Evolutionary conservation across 805 yeast species (phyloP).

Genomic region (Barnettozyma vustinii): DNA sequence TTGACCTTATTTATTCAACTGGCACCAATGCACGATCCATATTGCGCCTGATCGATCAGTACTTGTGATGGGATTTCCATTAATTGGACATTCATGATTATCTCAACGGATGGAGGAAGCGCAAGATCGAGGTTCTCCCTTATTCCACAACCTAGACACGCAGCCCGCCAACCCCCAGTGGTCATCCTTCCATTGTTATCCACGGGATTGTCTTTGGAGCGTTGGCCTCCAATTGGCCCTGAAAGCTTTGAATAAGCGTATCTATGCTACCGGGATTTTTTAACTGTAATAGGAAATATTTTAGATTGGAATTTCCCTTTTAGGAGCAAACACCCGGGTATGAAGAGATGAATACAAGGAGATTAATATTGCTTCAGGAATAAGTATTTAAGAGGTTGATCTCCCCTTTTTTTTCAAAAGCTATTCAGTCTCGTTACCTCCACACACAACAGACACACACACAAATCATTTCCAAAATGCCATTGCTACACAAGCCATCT

Average conservation of each 20-base stretch:
- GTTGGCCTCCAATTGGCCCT: neutral
- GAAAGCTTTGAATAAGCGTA: neutral
- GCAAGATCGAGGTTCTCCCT: neutral
- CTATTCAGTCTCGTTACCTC: no score
- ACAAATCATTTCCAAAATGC: conserved; percentile 11
- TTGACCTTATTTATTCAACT: neutral
- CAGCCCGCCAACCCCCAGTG: no score
- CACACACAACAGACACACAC: neutral
- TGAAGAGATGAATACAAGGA: no score
- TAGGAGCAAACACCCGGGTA: neutral
- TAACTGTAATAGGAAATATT: neutral
- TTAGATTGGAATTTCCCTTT: neutral
- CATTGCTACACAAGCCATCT: conserved; percentile 43
- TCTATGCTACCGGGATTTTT: neutral
- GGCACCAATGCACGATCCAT: neutral
- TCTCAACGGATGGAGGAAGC: neutral
- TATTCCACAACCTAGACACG: neutral
- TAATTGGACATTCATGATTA: no score
- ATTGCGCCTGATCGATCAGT: neutral
- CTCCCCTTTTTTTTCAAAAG: no score
- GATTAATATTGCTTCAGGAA: neutral
- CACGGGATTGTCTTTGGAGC: neutral
- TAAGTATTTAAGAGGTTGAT: neutral
- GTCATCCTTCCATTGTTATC: neutral
- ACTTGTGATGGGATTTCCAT: no score